Evolutionary conservation across 2,329 filamentous ascomycete species (phyloP), one percentile per base, ranked within the genome.

Genomic region (Lasiodiplodia sp.): DNA sequence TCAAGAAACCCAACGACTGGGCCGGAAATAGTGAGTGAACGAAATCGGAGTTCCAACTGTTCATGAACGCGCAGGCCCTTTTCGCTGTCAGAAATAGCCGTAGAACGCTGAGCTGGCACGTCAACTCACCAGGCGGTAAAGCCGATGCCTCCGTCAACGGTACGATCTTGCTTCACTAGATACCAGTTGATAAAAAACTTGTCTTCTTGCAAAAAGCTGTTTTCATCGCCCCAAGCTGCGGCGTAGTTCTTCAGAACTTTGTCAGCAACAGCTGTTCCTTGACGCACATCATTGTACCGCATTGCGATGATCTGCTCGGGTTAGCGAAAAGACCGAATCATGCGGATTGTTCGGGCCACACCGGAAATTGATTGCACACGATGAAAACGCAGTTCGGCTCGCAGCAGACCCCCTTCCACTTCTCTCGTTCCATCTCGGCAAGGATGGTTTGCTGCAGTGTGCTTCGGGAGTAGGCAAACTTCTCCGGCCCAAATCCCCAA

Each of bases 311-410:
- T 28, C 28, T 28, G 5, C 28, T 28, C 28, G 28, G 28, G 28
- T 28, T 4, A 28, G 28, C 28, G 28, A 28, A 6, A 28, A 28
- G 28, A 28, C 28, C 28, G 28, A 28, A 28, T 28, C 28, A 28
- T 28, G 28, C 28, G 28, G 28, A 4, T 28, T 28, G 28, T 28
- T 5, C 28, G 28, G 28, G 28, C 28, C 28, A 28, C 53, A 81
- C 80, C 3, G 80, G 80, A 73, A 83, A 83, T 68, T 82, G 82
- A 70, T 83, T 83, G 72, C 81, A 83, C 55, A 81, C 77, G 4
- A 81, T 70, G 68, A 80, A 81, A 11, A 81, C 75, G 3, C 70
- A 72, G 71, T 83, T 83, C 2, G 80, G 82, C 72, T 83, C 82
- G 68, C 81, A 83, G 58, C 80, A 83, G 1, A 80, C 81, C 0